phyloP scores from a whole-genome alignment of 108 stramenopile species.

The Skeletonema potamos region DNA sequence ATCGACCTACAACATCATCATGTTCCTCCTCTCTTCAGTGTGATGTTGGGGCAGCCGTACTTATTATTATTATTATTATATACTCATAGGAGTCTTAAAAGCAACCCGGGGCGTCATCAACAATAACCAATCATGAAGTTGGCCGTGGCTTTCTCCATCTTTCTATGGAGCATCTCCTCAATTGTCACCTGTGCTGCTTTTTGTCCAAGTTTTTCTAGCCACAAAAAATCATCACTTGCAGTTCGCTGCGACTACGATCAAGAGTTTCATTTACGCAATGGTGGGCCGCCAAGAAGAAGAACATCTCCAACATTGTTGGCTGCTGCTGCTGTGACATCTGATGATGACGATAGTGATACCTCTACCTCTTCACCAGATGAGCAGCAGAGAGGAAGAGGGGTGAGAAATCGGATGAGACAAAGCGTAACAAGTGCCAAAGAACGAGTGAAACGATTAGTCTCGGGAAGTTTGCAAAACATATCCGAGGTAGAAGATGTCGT shows the following conservation, averaged over 20 bases:
- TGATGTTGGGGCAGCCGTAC: no score
- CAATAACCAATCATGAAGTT: neutral
- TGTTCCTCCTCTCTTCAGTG: no score
- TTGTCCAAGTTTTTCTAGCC: neutral
- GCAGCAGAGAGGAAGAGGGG: neutral
- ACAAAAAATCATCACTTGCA: neutral
- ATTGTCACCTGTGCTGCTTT: neutral
- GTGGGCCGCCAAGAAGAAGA: neutral
- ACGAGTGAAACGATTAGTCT: neutral
- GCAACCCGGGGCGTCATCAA: neutral
- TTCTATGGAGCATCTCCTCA: neutral
- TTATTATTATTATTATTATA: no score
- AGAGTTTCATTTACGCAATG: no score
- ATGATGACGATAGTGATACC: no score
- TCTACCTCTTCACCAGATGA: no score
- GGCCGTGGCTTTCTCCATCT: neutral
- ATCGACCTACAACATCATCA: no score
- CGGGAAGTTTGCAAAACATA: neutral
- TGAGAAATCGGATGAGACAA: neutral
- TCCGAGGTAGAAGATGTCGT: slow-evolving; percentile 1
- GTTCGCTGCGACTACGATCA: no score
- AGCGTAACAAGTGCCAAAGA: neutral
- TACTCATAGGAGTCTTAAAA: neutral
- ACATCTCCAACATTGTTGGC: no score
- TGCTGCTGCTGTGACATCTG: no score